These are phyloP conservation scores for Rhynchospora breviuscula DNA, from an alignment of 176 grass and related monocot species.

Conservation along the genomic window DNA sequence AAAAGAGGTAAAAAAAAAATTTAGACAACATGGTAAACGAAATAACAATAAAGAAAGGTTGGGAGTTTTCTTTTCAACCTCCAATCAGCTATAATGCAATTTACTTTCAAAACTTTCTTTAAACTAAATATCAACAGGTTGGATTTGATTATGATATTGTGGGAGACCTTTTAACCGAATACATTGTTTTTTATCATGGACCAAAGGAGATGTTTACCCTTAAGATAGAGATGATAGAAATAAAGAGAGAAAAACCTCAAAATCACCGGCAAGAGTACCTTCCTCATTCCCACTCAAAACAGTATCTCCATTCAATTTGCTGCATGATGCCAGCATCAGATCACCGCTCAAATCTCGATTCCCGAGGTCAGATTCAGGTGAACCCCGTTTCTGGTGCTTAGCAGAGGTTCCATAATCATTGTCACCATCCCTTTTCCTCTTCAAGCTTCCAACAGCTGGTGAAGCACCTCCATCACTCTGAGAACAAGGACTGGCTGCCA, in stretches of 20 bases:
- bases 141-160: not conserved
- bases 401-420: not conserved
- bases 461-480: conserved; percentile 31
- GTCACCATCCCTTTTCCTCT: conserved; percentile 6
- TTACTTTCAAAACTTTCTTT: not conserved
- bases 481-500: conserved; percentile 39
- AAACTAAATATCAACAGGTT: not conserved
- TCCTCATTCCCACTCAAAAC: conserved; percentile 1
- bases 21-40: conserved; percentile 31
- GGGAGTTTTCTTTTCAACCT: not conserved
- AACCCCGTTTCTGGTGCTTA: not conserved
- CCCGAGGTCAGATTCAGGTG: not conserved
- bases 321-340: not conserved
- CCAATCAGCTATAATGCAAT: not conserved
- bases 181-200: too few species aligned
- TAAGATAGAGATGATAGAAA: not conserved
- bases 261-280: not conserved
- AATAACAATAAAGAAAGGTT: not conserved
- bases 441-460: not conserved
- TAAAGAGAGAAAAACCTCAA: not conserved
- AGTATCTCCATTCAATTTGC: conserved; percentile 1
- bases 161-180: not conserved
- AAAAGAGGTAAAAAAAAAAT: conserved; percentile 21
- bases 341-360: not conserved
- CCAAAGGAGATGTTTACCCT: not conserved